phyloP scores from a whole-genome alignment of 2,329 filamentous ascomycete species.

The Cercospora sp. region DNA sequence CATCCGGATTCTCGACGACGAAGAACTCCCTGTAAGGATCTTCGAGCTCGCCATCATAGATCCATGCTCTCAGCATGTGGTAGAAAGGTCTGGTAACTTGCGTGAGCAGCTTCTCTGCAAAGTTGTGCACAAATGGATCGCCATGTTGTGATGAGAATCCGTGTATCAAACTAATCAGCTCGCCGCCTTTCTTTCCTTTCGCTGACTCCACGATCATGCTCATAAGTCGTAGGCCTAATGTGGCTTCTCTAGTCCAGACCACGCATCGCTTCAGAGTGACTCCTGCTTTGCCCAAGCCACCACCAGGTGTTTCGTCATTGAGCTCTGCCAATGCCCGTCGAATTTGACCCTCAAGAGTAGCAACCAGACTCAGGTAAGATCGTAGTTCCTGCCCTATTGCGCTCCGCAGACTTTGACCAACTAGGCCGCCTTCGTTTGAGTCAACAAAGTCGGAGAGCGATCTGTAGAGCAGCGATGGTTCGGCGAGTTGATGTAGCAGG shows the following conservation, averaged over 20 bases:
- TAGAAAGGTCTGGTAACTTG: slow-evolving; percentile 95
- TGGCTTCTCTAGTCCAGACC: slow-evolving; percentile 95
- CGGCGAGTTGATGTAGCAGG: slow-evolving; percentile 83
- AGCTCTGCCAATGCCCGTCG: slow-evolving; percentile 74
- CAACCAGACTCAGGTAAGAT: slow-evolving; percentile 86
- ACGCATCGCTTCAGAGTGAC: slow-evolving; percentile 95
- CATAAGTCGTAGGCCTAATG: slow-evolving; percentile 91
- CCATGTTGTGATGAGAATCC: slow-evolving; percentile 90
- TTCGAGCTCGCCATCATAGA: slow-evolving; percentile 96
- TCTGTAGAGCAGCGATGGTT: slow-evolving; percentile 89
- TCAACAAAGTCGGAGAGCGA: slow-evolving; percentile 79
- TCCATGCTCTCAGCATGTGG: slow-evolving; percentile 93
- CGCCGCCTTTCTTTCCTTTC: slow-evolving; percentile 79
- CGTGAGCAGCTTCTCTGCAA: slow-evolving; percentile 82
- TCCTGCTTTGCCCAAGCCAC: slow-evolving; percentile 77
- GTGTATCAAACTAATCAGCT: slow-evolving; percentile 91
- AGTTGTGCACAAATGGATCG: slow-evolving; percentile 89
- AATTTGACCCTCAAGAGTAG: slow-evolving; percentile 90
- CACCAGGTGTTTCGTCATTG: slow-evolving; percentile 66
- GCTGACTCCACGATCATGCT: slow-evolving; percentile 92
- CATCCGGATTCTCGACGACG: slow-evolving; percentile 75
- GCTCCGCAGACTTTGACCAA: slow-evolving; percentile 87
- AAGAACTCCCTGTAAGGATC: slow-evolving; percentile 97
- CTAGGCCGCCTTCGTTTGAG: slow-evolving; percentile 75
- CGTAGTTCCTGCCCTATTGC: slow-evolving; percentile 82